phyloP scores from a whole-genome alignment of 441 rosid species.

The Macaranga tanarius region DNA sequence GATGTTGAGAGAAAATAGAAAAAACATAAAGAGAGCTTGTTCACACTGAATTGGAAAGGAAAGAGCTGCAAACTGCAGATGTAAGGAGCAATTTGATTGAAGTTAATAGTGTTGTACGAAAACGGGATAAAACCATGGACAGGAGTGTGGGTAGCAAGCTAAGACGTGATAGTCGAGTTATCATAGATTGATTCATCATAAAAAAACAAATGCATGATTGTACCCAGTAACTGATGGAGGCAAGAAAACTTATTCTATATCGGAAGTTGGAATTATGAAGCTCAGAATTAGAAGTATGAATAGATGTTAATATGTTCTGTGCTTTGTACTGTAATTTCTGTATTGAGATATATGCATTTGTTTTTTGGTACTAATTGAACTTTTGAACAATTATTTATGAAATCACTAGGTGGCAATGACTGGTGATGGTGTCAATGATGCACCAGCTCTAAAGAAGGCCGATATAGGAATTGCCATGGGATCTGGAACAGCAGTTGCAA shows the following conservation, averaged over 20 bases:
- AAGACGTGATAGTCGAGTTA: no score
- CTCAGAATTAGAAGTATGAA: not conserved
- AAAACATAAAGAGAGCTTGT: no score
- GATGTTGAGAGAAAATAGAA: no score
- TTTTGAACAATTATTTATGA: constrained; percentile 11
- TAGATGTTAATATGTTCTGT: not conserved
- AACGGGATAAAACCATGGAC: no score
- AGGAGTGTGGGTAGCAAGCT: no score
- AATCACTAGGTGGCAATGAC: constrained; percentile 94
- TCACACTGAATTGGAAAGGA: no score
- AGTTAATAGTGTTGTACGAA: no score
- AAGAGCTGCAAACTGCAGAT: no score
- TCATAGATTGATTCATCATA: not conserved
- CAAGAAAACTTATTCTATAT: not conserved
- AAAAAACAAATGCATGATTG: not conserved
- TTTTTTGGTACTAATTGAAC: constrained; percentile 10
- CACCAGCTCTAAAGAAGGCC: constrained; percentile 98
- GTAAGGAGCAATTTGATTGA: no score
- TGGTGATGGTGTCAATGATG: constrained; percentile 99
- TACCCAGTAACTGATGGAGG: no score
- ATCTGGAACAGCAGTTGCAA: constrained; percentile 99
- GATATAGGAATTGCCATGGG: constrained; percentile 99
- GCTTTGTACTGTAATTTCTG: not conserved
- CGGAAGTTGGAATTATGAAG: not conserved
- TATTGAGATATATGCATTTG: not conserved